Conservation (phyloP, 495 filamentous ascomycete species). For the Annulohypoxylon maeteangense region DNA sequence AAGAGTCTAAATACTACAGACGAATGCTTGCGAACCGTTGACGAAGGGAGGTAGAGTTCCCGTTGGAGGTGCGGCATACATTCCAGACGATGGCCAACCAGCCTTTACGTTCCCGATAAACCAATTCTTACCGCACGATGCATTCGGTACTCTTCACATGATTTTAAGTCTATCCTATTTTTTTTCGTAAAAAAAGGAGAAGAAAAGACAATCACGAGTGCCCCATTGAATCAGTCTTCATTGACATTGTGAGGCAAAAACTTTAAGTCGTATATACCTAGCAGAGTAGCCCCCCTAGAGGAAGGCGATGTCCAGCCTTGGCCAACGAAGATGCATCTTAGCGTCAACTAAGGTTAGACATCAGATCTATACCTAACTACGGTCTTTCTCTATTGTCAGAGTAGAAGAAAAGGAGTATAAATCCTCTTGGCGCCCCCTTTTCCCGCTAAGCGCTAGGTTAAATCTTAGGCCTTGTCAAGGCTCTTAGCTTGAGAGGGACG, state of each 20-base stretch:
- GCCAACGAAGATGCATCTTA: not conserved
- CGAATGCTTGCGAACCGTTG: not conserved
- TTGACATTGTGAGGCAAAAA: not conserved
- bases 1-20: conserved; percentile 9
- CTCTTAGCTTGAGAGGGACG: not conserved
- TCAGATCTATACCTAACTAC: conserved; percentile 2
- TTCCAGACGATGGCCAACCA: conserved; percentile 29
- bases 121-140: not conserved
- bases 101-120: not conserved
- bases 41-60: conserved; percentile 1
- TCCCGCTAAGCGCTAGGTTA: not conserved
- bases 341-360: conserved; percentile 5
- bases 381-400: not conserved
- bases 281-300: not conserved
- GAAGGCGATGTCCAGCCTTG: not conserved
- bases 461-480: conserved; percentile 1
- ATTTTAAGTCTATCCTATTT: not conserved
- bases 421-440: not conserved
- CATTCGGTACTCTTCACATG: not conserved
- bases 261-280: conserved; percentile 22
- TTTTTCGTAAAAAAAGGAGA: not conserved
- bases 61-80: conserved; percentile 12
- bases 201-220: not conserved
- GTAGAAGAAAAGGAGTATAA: not conserved
- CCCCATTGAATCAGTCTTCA: conserved; percentile 12